A percentile compares a stretch with the other conserved stretches of the same genome.
These are phyloP conservation scores for Scleromitrula shiraiana DNA, from an alignment of 2,329 filamentous ascomycete genomes.

Conservation along the genomic window DNA sequence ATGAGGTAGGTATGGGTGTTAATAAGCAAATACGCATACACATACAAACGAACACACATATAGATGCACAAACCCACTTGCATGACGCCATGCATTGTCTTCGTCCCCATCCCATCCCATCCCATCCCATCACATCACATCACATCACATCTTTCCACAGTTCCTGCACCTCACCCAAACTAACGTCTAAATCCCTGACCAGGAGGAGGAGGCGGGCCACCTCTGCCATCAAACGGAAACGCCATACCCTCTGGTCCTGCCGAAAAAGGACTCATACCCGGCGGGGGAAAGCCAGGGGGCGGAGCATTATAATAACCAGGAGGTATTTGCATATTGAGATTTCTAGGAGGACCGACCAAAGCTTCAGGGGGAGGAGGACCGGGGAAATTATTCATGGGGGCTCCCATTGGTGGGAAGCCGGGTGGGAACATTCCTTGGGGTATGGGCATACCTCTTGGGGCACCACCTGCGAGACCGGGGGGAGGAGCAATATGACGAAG, in stretches of 20 bases:
- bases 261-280: conserved; percentile 45
- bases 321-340: conserved; percentile 47
- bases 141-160: conserved; percentile 10
- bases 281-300: conserved; percentile 45
- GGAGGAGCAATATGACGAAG: conserved; percentile 44
- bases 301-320: conserved; percentile 38
- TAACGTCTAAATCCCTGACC: conserved; percentile 40
- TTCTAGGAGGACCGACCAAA: conserved; percentile 31
- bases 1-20: too few relatives aligned
- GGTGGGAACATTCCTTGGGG: conserved; percentile 51
- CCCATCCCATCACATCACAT: too few relatives aligned
- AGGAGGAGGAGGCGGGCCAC: conserved; percentile 42
- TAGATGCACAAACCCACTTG: too few relatives aligned
- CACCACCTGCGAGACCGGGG: conserved; percentile 44
- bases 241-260: conserved; percentile 45
- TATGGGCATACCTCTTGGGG: conserved; percentile 37
- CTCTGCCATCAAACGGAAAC: conserved; percentile 49
- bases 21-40: too few relatives aligned
- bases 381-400: conserved; percentile 42
- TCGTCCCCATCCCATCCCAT: too few relatives aligned
- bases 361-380: conserved; percentile 40
- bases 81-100: too few relatives aligned
- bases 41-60: too few relatives aligned
- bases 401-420: conserved; percentile 51
- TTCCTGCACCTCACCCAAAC: conserved; percentile 7